phyloP scores from a whole-genome alignment of 345 rosid species.

The Balakata baccata region DNA sequence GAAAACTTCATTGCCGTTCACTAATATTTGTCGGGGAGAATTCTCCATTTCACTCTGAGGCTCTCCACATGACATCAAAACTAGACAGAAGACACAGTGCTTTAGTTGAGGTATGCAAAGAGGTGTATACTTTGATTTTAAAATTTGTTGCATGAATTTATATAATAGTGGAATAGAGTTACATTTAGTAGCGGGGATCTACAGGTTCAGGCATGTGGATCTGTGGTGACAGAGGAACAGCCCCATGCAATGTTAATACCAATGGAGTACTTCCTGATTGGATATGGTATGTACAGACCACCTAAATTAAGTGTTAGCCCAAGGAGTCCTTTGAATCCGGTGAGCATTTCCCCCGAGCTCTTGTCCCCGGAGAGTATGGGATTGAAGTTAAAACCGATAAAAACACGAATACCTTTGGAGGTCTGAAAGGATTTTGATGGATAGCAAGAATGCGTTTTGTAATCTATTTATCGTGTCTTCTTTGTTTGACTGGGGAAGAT shows the following conservation, averaged over 20 bases:
- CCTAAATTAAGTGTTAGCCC: slow-evolving; percentile 70
- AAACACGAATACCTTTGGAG: slow-evolving; percentile 44
- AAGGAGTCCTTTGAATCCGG: slow-evolving; percentile 81
- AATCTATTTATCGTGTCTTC: slow-evolving; percentile 23
- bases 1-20: slow-evolving; percentile 70
- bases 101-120: slow-evolving; percentile 68
- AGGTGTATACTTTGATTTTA: background rate
- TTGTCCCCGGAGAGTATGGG: slow-evolving; percentile 99
- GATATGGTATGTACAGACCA: slow-evolving; percentile 72
- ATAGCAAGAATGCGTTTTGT: slow-evolving; percentile 13
- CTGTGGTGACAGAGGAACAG: slow-evolving; percentile 93
- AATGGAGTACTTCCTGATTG: slow-evolving; percentile 82
- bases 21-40: slow-evolving; percentile 81
- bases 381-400: slow-evolving; percentile 87
- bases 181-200: slow-evolving; percentile 3
- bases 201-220: slow-evolving; percentile 95
- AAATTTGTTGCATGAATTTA: background rate
- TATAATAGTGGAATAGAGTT: background rate
- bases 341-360: slow-evolving; percentile 82
- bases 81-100: slow-evolving; percentile 81
- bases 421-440: slow-evolving; percentile 9
- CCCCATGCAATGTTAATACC: slow-evolving; percentile 98
- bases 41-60: slow-evolving; percentile 81
- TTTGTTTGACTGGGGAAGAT: slow-evolving; percentile 15
- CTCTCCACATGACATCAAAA: slow-evolving; percentile 77